phyloP scores from a whole-genome alignment of 495 filamentous ascomycete genomes.

The Penicillium alfredii region DNA sequence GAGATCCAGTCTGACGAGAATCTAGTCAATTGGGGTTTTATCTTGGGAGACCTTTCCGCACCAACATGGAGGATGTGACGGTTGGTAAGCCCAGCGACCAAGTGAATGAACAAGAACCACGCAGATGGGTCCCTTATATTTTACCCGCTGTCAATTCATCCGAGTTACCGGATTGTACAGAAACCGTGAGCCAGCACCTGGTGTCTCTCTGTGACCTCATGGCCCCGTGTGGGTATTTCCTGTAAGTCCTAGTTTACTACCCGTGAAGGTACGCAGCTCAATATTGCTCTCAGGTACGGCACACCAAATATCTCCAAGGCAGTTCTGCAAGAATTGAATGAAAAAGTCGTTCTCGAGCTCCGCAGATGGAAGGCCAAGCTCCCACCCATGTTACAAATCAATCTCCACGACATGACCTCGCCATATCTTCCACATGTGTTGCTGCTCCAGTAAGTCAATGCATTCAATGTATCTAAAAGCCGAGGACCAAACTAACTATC shows the following conservation, averaged over 20 bases:
- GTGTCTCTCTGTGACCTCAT: slow-evolving; percentile 28
- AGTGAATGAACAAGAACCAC: neutral
- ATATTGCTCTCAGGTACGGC: slow-evolving; percentile 10
- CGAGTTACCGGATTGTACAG: slow-evolving; percentile 1
- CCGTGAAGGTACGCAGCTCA: neutral
- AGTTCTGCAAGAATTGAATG: slow-evolving; percentile 14
- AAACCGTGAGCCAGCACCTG: slow-evolving; percentile 13
- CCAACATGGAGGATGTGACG: slow-evolving; percentile 20
- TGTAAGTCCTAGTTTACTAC: slow-evolving; percentile 7
- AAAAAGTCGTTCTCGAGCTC: slow-evolving; percentile 16
- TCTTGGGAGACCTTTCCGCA: slow-evolving; percentile 23
- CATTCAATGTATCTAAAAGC: neutral
- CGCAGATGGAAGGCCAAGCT: slow-evolving; percentile 22
- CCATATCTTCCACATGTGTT: slow-evolving; percentile 27
- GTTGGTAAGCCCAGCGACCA: slow-evolving; percentile 15
- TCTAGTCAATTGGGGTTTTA: slow-evolving; percentile 27
- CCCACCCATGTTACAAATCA: slow-evolving; percentile 16
- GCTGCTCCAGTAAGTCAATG: slow-evolving; percentile 27
- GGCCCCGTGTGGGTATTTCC: slow-evolving; percentile 16
- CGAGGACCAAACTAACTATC: too few species aligned
- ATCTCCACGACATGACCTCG: slow-evolving; percentile 9
- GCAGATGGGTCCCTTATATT: slow-evolving; percentile 10
- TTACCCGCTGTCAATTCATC: neutral
- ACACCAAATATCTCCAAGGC: slow-evolving; percentile 9
- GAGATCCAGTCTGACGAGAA: too few species aligned